Conservation (phyloP, 257 asterid species). For the Solanum rostratum region DNA sequence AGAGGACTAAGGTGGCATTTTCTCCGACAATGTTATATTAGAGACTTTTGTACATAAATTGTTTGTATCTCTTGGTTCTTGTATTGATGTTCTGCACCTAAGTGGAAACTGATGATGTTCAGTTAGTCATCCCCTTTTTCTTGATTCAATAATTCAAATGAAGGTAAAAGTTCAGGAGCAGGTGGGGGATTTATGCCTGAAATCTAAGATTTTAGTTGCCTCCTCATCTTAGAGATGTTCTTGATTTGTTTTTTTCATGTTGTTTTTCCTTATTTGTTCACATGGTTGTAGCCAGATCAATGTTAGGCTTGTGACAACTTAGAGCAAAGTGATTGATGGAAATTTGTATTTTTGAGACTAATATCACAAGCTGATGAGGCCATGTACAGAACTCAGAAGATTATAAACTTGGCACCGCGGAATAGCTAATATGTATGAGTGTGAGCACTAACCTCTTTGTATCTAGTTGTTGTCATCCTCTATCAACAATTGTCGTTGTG, state of each 20-base stretch:
- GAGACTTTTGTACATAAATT: not conserved
- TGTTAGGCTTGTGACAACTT: not conserved
- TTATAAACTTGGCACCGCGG: too few species aligned
- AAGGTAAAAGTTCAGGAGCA: not conserved
- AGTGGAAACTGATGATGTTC: not conserved
- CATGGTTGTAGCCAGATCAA: not conserved
- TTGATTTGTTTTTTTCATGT: not conserved
- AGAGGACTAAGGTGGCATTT: not conserved
- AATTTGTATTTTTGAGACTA: too few species aligned
- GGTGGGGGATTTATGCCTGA: not conserved
- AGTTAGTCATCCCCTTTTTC: not conserved
- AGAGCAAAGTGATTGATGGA: not conserved
- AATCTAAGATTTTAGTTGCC: not conserved
- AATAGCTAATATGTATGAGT: too few species aligned
- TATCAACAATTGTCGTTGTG: too few species aligned
- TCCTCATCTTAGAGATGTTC: not conserved
- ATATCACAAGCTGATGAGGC: too few species aligned
- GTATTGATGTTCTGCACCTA: not conserved
- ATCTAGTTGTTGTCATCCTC: too few species aligned
- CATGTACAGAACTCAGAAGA: too few species aligned
- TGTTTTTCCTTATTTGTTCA: not conserved
- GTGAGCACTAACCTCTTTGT: too few species aligned
- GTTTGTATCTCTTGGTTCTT: not conserved
- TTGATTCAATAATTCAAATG: not conserved
- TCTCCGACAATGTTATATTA: not conserved